Conservation (phyloP, 2,329 filamentous ascomycete genomes). For the Fusarium redolens region DNA sequence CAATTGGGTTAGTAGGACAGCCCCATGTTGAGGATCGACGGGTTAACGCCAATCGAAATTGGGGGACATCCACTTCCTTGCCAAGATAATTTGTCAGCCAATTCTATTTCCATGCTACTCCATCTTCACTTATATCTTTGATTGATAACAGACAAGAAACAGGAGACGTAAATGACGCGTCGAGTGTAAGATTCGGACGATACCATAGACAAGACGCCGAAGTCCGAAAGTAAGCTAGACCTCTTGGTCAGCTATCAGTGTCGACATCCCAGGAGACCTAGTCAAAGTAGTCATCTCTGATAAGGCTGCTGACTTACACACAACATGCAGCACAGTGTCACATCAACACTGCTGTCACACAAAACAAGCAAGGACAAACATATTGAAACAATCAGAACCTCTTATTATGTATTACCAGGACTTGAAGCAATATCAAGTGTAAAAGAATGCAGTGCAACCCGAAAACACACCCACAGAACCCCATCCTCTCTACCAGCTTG, state of each 20-base stretch:
- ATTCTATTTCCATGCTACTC: not conserved
- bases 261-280: not conserved
- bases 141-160: not conserved
- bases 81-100: slow-evolving; percentile 28
- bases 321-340: not conserved
- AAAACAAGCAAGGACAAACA: not conserved
- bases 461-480: not conserved
- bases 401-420: not conserved
- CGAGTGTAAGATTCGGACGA: not conserved
- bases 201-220: not conserved
- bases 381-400: not conserved
- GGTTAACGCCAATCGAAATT: slow-evolving; percentile 24
- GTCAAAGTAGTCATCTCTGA: not conserved
- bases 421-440: not conserved
- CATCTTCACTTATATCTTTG: not conserved
- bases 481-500: not conserved
- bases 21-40: slow-evolving; percentile 33
- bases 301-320: not conserved
- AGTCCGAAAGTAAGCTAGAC: not conserved
- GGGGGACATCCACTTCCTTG: not conserved
- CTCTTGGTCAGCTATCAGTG: not conserved
- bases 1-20: slow-evolving; percentile 20
- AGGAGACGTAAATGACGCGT: not conserved
- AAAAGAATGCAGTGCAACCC: not conserved
- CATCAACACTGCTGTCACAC: not conserved